Evolutionary conservation across 2,329 filamentous ascomycete species (phyloP).

Genomic region (Cucurbitaria berberidis): DNA sequence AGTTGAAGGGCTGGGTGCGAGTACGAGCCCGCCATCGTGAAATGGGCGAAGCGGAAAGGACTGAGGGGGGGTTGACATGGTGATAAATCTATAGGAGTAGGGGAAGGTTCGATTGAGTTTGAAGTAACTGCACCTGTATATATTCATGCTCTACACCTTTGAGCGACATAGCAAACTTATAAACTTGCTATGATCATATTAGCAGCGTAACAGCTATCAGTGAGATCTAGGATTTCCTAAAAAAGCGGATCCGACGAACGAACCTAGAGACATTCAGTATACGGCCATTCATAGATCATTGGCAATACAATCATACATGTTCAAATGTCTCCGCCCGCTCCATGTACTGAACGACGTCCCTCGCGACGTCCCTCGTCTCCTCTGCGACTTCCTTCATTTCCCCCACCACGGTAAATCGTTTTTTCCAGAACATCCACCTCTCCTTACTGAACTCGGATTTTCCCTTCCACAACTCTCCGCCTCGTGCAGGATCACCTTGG

Average conservation of each 20-base stretch:
- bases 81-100: too few relatives aligned
- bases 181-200: too few relatives aligned
- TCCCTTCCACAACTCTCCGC: constrained; percentile 39
- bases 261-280: neutral
- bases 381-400: constrained; percentile 28
- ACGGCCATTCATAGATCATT: neutral
- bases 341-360: constrained; percentile 36
- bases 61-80: neutral
- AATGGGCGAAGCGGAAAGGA: neutral
- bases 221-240: neutral
- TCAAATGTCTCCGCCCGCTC: constrained; percentile 34
- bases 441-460: constrained; percentile 38
- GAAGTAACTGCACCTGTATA: neutral
- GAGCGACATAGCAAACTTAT: neutral
- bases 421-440: constrained; percentile 43
- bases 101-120: neutral
- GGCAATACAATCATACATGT: neutral
- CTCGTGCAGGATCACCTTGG: constrained; percentile 36
- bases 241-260: neutral
- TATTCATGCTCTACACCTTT: neutral
- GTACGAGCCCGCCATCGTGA: constrained; percentile 8
- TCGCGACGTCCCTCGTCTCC: constrained; percentile 30
- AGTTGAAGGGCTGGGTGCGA: constrained; percentile 19
- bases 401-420: constrained; percentile 33
- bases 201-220: neutral